Evolutionary conservation across 2,329 filamentous ascomycete species (phyloP).

Genomic region (Phialocephala subalpina): DNA sequence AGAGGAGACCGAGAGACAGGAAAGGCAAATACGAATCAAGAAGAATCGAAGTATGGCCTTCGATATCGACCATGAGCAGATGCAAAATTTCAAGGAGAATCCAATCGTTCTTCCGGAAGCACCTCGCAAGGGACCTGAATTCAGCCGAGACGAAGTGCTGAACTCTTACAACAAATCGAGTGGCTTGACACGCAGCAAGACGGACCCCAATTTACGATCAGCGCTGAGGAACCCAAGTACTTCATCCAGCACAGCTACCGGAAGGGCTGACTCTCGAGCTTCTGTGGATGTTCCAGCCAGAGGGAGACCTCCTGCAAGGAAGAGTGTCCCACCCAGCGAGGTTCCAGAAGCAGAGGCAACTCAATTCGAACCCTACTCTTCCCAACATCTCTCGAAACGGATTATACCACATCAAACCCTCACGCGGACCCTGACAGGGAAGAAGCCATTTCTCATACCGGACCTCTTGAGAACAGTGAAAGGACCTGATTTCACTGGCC

Average conservation of each 20-base stretch:
- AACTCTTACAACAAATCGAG: slow-evolving; percentile 41
- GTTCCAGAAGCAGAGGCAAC: slow-evolving; percentile 59
- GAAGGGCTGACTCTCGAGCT: slow-evolving; percentile 34
- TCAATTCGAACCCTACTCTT: slow-evolving; percentile 86
- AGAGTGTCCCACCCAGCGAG: slow-evolving; percentile 44
- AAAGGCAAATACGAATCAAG: slow-evolving; percentile 60
- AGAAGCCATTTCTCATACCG: slow-evolving; percentile 80
- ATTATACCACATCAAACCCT: slow-evolving; percentile 84
- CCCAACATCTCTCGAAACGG: slow-evolving; percentile 82
- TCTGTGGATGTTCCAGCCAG: slow-evolving; percentile 21
- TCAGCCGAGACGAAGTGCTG: slow-evolving; percentile 70
- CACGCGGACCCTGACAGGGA: slow-evolving; percentile 78
- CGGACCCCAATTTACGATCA: slow-evolving; percentile 36
- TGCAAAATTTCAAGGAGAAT: slow-evolving; percentile 66
- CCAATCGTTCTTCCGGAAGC: slow-evolving; percentile 62
- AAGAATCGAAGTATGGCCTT: slow-evolving; percentile 64
- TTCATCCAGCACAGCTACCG: slow-evolving; percentile 18
- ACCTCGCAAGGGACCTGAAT: slow-evolving; percentile 57
- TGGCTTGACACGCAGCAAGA: slow-evolving; percentile 52
- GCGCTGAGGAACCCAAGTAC: slow-evolving; percentile 29
- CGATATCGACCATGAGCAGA: slow-evolving; percentile 62
- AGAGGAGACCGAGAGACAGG: slow-evolving; percentile 59
- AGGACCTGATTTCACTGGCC: slow-evolving; percentile 81
- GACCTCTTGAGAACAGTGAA: slow-evolving; percentile 84
- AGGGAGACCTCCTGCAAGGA: slow-evolving; percentile 20